phyloP scores from a whole-genome alignment of 306 rosid genomes.

The Cucurbita argyrosperma region DNA sequence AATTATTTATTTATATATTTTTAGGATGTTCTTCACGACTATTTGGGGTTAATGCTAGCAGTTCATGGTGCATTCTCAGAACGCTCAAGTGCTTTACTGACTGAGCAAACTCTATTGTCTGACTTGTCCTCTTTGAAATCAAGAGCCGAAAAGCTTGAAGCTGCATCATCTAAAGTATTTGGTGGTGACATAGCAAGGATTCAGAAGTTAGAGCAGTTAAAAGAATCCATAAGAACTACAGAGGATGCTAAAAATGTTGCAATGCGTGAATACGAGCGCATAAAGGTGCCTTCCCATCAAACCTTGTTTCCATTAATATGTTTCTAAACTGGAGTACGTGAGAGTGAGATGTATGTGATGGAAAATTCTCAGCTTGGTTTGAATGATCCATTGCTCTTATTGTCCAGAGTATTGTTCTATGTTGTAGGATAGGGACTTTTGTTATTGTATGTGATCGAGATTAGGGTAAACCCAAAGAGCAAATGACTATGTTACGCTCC shows the following conservation, averaged over 20 bases:
- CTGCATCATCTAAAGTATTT: slow-evolving; percentile 75
- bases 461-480: not conserved
- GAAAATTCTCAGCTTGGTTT: not conserved
- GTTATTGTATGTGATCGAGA: not conserved
- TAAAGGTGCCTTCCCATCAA: slow-evolving; percentile 40
- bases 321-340: not conserved
- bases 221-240: slow-evolving; percentile 62
- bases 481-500: not conserved
- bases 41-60: slow-evolving; percentile 87
- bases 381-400: not conserved
- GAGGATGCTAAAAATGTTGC: slow-evolving; percentile 86
- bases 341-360: not conserved
- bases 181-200: slow-evolving; percentile 77
- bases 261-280: slow-evolving; percentile 71
- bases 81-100: slow-evolving; percentile 78
- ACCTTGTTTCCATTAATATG: not conserved
- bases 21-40: slow-evolving; percentile 91
- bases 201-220: slow-evolving; percentile 72
- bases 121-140: slow-evolving; percentile 62
- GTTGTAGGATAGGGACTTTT: not conserved
- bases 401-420: not conserved
- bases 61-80: slow-evolving; percentile 84
- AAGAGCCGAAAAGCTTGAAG: slow-evolving; percentile 86
- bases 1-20: slow-evolving; percentile 3
- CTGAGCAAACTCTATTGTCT: slow-evolving; percentile 82